phyloP scores from a whole-genome alignment of 257 asterid genomes.

The Solanum arcanum region DNA sequence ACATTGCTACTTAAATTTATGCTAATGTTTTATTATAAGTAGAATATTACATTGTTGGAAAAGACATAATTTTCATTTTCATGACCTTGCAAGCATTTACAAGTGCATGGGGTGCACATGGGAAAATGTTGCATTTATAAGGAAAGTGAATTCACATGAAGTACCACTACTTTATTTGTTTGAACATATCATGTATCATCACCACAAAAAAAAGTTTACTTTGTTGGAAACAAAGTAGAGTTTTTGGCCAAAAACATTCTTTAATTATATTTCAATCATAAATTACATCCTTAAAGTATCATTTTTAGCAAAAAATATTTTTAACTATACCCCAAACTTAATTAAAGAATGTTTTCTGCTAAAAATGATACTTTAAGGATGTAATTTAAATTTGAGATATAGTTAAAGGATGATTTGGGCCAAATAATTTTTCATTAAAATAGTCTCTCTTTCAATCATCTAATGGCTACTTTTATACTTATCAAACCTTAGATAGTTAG shows the following conservation, averaged over 20 bases:
- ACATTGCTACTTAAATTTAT: neutral
- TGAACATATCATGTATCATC: neutral
- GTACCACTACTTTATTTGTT: neutral
- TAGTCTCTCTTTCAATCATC: neutral
- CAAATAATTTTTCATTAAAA: neutral
- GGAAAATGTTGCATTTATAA: neutral
- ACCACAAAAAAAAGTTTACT: neutral
- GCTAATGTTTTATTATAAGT: neutral
- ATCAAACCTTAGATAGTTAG: no score
- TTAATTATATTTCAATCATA: no score
- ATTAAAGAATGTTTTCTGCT: no score
- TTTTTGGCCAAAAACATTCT: rapidly evolving
- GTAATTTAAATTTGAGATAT: no score
- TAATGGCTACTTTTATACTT: neutral
- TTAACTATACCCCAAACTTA: no score
- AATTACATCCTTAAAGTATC: no score
- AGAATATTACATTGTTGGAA: neutral
- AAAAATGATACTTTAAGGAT: no score
- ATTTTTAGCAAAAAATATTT: no score
- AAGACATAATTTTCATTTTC: neutral
- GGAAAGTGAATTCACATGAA: constrained; percentile 7
- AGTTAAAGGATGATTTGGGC: neutral
- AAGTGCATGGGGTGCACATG: constrained; percentile 8
- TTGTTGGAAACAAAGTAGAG: neutral
- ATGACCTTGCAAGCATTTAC: neutral